Conservation (phyloP, 2,329 filamentous ascomycete species). For the Allantophomopsis lycopodina region DNA sequence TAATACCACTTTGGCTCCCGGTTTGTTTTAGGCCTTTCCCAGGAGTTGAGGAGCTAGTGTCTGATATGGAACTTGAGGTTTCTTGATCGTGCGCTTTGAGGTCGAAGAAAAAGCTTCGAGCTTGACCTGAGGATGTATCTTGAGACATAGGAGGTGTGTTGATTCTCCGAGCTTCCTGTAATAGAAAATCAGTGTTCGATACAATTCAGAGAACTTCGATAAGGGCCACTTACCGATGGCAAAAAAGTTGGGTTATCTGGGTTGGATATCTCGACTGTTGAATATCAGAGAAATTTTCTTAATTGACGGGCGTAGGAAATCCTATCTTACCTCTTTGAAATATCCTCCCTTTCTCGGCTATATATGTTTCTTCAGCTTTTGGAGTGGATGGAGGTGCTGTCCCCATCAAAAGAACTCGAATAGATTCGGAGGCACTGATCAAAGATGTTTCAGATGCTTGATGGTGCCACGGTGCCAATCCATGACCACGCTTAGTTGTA, state of each 20-base stretch:
- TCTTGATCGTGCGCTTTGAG: constrained; percentile 3
- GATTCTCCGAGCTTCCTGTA: constrained; percentile 16
- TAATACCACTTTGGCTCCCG: neutral
- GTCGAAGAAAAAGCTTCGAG: constrained; percentile 15
- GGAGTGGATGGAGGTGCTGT: constrained; percentile 14
- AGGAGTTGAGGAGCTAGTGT: neutral
- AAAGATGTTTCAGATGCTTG: constrained; percentile 7
- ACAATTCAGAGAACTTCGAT: neutral
- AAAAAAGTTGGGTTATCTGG: constrained; percentile 12
- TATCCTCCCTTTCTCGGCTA: constrained; percentile 6
- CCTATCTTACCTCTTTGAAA: constrained; percentile 6
- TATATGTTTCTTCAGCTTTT: constrained; percentile 6
- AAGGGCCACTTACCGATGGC: constrained; percentile 12
- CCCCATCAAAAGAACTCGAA: constrained; percentile 15
- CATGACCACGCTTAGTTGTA: neutral
- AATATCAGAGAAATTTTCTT: too few species aligned
- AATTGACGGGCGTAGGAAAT: too few species aligned
- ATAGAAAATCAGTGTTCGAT: neutral
- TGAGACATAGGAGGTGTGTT: constrained; percentile 15
- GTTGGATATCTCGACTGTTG: constrained; percentile 12
- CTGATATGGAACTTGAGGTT: neutral
- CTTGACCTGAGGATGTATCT: constrained; percentile 4
- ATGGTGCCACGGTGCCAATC: constrained; percentile 18
- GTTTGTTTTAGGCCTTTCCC: neutral
- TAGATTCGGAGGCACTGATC: constrained; percentile 14